Base-by-base conservation (phyloP, 164 flowering plant genomes). In the Malania oleifera region DNA sequence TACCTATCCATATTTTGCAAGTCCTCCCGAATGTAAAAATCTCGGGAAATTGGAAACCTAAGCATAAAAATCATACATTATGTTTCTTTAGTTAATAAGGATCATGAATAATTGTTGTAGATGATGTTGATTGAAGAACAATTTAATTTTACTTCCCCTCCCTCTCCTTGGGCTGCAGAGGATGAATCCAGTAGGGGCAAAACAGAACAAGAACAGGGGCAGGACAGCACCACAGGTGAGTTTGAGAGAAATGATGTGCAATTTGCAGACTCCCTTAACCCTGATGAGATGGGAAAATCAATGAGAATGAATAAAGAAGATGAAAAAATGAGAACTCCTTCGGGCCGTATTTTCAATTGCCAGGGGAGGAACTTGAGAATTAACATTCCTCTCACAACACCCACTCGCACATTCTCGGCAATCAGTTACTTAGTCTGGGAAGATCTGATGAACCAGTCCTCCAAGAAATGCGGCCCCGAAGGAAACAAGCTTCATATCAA, bases 301-400 rank as follows among this genome's bases (percentile, higher is more conserved):
- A 61, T 69, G 66, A 76, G 70, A 43, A 27, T 63, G 40, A 86
- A 70, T 60, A 79, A 66, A 61, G 82, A 75, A 24, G 93, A 84
- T 10, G 52, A 63, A 5, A 84, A 77, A 69, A 5, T 73, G 58
- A 79, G 76, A 60, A 67, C 70, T 19, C 51, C 80, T 2, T 90
- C 95, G 0, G 75, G 77, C 14, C 72, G 75, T 7, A 66, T 71
- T 25, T 52, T 83, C 70, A 82, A 61, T 56, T 82, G 74, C 70
- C 95, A 90, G 45, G 96, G 96, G 38, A 90, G 77, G 73, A 90
- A 80, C 64, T 62, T 86, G 31, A 82, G 66, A 63, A 76, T 90
- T 24, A 77, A 81, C 67, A 85, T 93, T 60, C 99, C 99, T 13
- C 69, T 88, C 14, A 90, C 96, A 1, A 93, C 80, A 13, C 99